Base-by-base conservation (phyloP, 2,329 filamentous ascomycete species). In the Verticillium longisporum region DNA sequence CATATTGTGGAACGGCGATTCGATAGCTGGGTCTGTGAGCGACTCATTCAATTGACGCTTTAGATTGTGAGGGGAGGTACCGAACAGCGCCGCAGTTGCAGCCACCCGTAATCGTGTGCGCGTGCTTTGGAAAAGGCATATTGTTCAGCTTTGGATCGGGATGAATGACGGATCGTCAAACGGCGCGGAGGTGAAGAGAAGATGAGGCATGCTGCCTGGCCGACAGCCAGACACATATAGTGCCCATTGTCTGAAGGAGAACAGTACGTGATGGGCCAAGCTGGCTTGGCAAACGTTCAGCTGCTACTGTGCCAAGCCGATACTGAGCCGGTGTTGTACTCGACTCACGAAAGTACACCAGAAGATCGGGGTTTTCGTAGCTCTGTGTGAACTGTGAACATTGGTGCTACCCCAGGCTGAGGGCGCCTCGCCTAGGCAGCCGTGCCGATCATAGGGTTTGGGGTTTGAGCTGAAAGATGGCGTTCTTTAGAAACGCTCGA, bases 21-120 rank as follows among this genome's bases (percentile, higher is more conserved):
- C 66, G 65, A 18, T 60, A 60, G 26, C 57, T 59, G 45, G n/a
- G 31, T 2, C 15, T 37, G 26, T 59, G 13, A 59, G 57, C 31
- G 15, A 31, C 32, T 13, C n/a, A 31, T 4, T n/a, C 32, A 15
- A n/a, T 55, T 6, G 54, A 11, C 5, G 54, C n/a, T 15, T 26
- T 26, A 26, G 26, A 26, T 26, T 26, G 26, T 33, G 41, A 26
- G 31, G 7, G 15, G 9, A 10, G 26, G 2, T 34, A 59, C 55
- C 68, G 66, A 34, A 70, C 59, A 41, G 66, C 68, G 4, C 67
- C 66, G 56, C 68, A 69, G 32, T 67, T 68, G 57, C 68, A 70
- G 37, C 68, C 68, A 37, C 68, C 68, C 3, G 67, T 69, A 37
- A 69, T 57, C n/a, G 59, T 68, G 45, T 59, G 59, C 32, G 66